These are phyloP conservation scores for Allium sativum DNA, from an alignment of 106 monocot genomes.

Conservation along the genomic window DNA sequence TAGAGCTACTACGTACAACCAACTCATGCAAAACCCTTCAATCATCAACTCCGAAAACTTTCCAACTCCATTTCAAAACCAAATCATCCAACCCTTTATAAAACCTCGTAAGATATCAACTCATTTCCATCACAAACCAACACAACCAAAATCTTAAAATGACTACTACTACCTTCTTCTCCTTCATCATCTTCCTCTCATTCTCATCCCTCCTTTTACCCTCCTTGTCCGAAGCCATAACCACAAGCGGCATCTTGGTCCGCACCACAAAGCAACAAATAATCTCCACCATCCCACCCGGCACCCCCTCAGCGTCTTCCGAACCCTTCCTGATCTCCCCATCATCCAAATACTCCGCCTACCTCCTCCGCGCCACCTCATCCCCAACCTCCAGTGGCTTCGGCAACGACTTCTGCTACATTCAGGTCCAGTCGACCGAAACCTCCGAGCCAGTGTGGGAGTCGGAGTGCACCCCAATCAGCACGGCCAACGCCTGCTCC, in stretches of 20 bases:
- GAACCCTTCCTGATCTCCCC: slow-evolving; percentile 42
- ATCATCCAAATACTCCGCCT: slow-evolving; percentile 44
- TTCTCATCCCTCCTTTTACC: background rate
- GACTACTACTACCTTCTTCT: background rate
- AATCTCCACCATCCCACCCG: slow-evolving; percentile 27
- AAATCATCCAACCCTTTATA: too few relatives aligned
- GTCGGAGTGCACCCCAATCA: slow-evolving; percentile 44
- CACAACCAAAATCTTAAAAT: background rate
- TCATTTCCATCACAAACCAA: too few relatives aligned
- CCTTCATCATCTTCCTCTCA: slow-evolving; percentile 8
- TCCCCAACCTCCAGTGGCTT: slow-evolving; percentile 40
- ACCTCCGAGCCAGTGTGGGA: slow-evolving; percentile 32
- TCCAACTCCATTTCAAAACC: too few relatives aligned
- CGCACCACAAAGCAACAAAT: slow-evolving; percentile 34
- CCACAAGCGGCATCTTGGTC: slow-evolving; percentile 7
- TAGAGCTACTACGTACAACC: too few relatives aligned
- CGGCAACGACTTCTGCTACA: slow-evolving; percentile 76
- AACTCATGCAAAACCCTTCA: too few relatives aligned
- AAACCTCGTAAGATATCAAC: too few relatives aligned
- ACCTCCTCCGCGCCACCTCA: slow-evolving; percentile 33
- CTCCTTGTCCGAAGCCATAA: background rate
- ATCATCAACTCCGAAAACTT: too few relatives aligned
- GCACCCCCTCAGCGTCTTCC: slow-evolving; percentile 13
- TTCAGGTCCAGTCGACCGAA: slow-evolving; percentile 33
- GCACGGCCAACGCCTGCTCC: slow-evolving; percentile 33